Evolutionary conservation across 1,284 basidiomycete species (phyloP), one percentile per base, ranked within the genome.

Genomic region (Erythrobasidium hasegawianum): DNA sequence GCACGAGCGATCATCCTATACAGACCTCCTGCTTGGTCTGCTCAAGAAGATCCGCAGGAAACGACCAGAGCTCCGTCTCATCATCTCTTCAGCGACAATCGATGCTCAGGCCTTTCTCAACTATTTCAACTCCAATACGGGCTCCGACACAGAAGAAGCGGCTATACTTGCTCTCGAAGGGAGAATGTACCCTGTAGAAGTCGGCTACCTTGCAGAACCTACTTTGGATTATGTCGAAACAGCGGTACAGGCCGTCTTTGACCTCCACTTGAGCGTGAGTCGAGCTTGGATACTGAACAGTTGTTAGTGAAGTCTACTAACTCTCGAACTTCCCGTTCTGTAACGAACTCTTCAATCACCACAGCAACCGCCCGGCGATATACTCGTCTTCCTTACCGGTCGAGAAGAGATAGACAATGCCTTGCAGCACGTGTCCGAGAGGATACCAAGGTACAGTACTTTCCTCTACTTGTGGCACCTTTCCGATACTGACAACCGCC

Each of bases 61-160:
- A 76, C 83, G 95, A 49, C 89, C 90, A 1, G 86, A 88, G 8
- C 83, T 98, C 50, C 84, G 96, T 22, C 81, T 98, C 24, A 87
- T 98, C 49, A 86, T 98, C 39, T 94, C 93, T 2, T 96, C 93
- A 3, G 96, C 96, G 1, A 98, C 95, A 0, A 84, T 97, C 20
- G 94, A 97, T 76, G 95, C 92, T 40, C 83, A 85, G 53, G 84
- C 86, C 11, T 92, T 98, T 72, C 79, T 88, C 43, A 86, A 95
- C 60, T 97, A 94, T 77, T 97, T 97, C 78, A 86, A 86, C 49
- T 79, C 76, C 26, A 78, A 79, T 68, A 69, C 76, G 2, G 70
- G 72, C 8, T 52, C 62, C 14, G 62, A 29, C 7, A 71, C 77
- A 60, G 77, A 79, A 59, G 71, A 73, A 11, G 75, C 74, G 2